Evolutionary conservation across 176 grass and related monocot genomes (phyloP), one percentile per base, ranked within the genome.

Genomic region (Hordeum marinum): DNA sequence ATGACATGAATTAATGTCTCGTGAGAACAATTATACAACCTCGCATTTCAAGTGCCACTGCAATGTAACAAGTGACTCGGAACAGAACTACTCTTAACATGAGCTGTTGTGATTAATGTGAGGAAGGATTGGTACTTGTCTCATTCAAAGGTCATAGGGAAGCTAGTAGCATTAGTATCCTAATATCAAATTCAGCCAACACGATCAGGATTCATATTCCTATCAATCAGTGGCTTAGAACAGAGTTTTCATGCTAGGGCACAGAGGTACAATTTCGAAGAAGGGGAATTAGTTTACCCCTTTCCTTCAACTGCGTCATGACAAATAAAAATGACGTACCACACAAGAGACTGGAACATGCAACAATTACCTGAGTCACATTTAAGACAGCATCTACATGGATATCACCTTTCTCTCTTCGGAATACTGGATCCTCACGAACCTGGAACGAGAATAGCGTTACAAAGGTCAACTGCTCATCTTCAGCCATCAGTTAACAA

Each of bases 391-490:
- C 45, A 91, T 99, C 90, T 35, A 99, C 93, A 85, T 96, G 96
- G 76, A 99, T 95, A 90, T 98, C 86, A 79, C 89, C 86, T 84
- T 88, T 98, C 9, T 98, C 93, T 89, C 96, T 94, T 55, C 91
- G 88, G 64, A 98, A 98, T 62, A 98, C 91, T 40, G 91, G 96
- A 76, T 98, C 93, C 50, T 89, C 93, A 79, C 66, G 88, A 68
- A 98, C 96, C 96, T 98, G 89, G 29, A 82, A 81, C 78, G 61
- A 81, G 59, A 82, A 61, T 68, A 85, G 77, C 29, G 46, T 63
- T 41, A 39, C 59, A 0, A 86, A 80, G 58, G 60, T 26, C 11
- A 75, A 61, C 3, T 24, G 13, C 5, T 18, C 63, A 79, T 75
- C 48, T 83, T 80, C 7, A 36, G 35, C 73, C 15, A 37, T 41